These are phyloP conservation scores for Hippophae gyantsensis DNA, from an alignment of 306 rosid genomes.

Conservation along the genomic window DNA sequence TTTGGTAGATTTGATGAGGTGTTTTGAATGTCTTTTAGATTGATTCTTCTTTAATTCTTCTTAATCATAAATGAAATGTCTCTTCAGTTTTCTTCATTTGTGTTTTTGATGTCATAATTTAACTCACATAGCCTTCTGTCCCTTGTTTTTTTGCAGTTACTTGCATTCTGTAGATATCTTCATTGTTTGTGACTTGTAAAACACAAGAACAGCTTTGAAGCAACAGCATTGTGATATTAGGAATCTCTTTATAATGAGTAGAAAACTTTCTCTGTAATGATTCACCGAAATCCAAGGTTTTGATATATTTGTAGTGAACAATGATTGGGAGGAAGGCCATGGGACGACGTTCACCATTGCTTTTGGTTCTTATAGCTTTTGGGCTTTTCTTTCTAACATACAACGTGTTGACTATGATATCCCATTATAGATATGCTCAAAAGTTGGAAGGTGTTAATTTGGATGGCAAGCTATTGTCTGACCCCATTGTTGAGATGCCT, in stretches of 20 bases:
- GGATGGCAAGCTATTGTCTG: slow-evolving; percentile 26
- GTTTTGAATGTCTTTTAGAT: too few relatives aligned
- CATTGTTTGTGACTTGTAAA: too few relatives aligned
- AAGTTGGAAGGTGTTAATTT: slow-evolving; percentile 18
- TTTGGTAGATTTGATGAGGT: too few relatives aligned
- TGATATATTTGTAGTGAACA: slow-evolving; percentile 25
- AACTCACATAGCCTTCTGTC: too few relatives aligned
- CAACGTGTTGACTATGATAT: slow-evolving; percentile 56
- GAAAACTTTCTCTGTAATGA: slow-evolving; percentile 22
- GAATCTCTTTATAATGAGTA: slow-evolving; percentile 8
- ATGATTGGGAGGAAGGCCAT: slow-evolving; percentile 44
- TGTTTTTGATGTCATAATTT: too few relatives aligned
- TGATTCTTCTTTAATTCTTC: too few relatives aligned
- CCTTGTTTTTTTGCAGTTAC: too few relatives aligned
- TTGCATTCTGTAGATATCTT: too few relatives aligned
- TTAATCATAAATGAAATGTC: too few relatives aligned
- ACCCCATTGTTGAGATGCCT: slow-evolving; percentile 82
- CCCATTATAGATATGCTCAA: slow-evolving; percentile 45
- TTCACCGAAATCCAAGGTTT: slow-evolving; percentile 22
- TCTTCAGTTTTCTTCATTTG: too few relatives aligned
- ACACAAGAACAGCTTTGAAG: too few relatives aligned
- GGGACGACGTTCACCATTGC: slow-evolving; percentile 59
- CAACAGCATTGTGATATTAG: too few relatives aligned
- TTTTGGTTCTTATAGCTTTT: slow-evolving; percentile 54
- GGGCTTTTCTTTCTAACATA: slow-evolving; percentile 73